Conservation (phyloP, 1,284 basidiomycete species). For the Tausonia pullulans region DNA sequence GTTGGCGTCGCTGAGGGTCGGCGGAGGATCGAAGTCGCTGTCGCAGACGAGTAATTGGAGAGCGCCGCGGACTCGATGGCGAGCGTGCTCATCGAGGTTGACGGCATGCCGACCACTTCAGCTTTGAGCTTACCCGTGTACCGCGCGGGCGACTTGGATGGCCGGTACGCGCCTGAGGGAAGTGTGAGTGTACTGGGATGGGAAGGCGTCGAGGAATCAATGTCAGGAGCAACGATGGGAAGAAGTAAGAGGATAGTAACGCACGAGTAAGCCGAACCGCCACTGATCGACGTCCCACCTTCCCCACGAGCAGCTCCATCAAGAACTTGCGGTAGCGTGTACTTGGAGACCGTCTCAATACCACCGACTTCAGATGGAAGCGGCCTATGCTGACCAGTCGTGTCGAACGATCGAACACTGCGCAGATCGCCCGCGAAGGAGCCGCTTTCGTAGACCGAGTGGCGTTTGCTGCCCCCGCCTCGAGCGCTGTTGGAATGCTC, state of each 20-base stretch:
- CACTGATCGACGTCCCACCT: conserved; percentile 12
- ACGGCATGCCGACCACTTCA: conserved; percentile 7
- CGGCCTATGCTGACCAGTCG: no score
- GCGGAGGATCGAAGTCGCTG: neutral
- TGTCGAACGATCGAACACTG: no score
- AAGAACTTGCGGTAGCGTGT: conserved; percentile 9
- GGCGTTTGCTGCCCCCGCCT: no score
- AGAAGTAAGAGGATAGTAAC: neutral
- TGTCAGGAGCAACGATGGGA: neutral
- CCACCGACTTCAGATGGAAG: neutral
- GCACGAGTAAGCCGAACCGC: conserved; percentile 15
- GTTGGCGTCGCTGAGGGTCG: neutral
- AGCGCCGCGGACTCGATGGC: conserved; percentile 1
- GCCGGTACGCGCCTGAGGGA: conserved; percentile 12
- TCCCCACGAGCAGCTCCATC: neutral
- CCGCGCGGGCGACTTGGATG: conserved; percentile 7
- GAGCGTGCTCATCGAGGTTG: conserved; percentile 12
- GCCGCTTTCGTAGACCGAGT: no score
- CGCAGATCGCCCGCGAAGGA: no score
- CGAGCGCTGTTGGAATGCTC: neutral
- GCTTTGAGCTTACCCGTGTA: neutral
- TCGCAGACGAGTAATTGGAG: neutral
- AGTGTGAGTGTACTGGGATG: conserved; percentile 6
- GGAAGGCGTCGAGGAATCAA: neutral
- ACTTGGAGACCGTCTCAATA: neutral